phyloP scores from a whole-genome alignment of 768 basidiomycete species.

The Omphalotus guepiniiformis region DNA sequence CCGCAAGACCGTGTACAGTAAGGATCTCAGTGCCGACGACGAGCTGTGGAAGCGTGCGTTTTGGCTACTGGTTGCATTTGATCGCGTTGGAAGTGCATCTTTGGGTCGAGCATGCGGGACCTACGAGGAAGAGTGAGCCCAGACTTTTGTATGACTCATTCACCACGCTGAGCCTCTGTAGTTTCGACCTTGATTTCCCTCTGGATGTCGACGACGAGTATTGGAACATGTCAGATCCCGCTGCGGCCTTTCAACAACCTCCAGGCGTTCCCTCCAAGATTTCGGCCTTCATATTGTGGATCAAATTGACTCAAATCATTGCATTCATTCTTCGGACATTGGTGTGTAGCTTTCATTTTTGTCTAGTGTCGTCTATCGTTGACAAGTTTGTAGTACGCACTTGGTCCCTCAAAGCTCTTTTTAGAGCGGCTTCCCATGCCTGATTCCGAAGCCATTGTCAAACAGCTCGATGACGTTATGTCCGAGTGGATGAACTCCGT shows the following conservation, averaged over 20 bases:
- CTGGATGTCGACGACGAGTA: constrained; percentile 81
- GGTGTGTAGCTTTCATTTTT: constrained; percentile 27
- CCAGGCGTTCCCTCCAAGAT: constrained; percentile 50
- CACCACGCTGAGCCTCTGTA: constrained; percentile 24
- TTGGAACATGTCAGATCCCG: constrained; percentile 50
- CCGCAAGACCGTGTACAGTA: constrained; percentile 52
- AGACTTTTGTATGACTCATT: background rate
- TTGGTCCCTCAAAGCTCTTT: constrained; percentile 59
- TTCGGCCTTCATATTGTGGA: constrained; percentile 57
- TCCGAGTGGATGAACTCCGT: constrained; percentile 69
- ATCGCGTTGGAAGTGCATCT: constrained; percentile 48
- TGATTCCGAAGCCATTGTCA: constrained; percentile 55
- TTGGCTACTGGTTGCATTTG: constrained; percentile 63
- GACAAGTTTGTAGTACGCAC: constrained; percentile 70
- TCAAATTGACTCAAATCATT: constrained; percentile 66
- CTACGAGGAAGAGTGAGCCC: constrained; percentile 63
- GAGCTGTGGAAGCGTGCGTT: constrained; percentile 80
- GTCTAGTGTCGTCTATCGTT: background rate
- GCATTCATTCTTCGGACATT: constrained; percentile 68
- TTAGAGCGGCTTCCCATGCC: constrained; percentile 47
- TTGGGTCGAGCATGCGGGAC: constrained; percentile 54
- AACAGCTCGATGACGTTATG: constrained; percentile 64
- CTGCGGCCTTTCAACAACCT: constrained; percentile 64
- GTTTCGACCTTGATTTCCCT: constrained; percentile 80
- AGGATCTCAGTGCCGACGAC: constrained; percentile 45